Conservation (phyloP, 345 rosid species). For the Mallotus nudiflorus region DNA sequence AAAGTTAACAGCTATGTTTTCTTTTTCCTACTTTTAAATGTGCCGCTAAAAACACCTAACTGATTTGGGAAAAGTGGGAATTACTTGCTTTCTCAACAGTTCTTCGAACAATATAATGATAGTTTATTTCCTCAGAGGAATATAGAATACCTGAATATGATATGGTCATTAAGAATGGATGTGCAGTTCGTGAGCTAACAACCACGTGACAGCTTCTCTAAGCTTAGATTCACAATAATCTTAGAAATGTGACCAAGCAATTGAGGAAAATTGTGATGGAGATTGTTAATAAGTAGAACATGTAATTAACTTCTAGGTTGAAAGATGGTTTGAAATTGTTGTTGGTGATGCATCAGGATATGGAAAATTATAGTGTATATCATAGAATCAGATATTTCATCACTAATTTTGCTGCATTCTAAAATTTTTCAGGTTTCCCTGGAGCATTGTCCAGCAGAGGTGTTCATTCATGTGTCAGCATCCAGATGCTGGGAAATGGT, state of each 20-base stretch:
- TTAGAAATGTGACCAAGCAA: background rate
- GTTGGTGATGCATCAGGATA: background rate
- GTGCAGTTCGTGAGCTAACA: too few species aligned
- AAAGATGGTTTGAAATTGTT: background rate
- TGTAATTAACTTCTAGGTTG: background rate
- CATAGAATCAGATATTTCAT: background rate
- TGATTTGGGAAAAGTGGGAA: background rate
- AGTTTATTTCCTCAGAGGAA: too few species aligned
- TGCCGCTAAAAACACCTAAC: background rate
- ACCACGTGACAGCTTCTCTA: background rate
- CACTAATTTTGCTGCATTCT: background rate
- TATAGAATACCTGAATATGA: background rate
- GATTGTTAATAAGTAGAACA: background rate
- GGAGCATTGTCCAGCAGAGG: constrained; percentile 77
- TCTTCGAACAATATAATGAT: too few species aligned
- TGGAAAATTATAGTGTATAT: background rate
- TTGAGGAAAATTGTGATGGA: background rate
- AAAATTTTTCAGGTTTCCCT: constrained; percentile 65
- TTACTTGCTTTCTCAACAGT: background rate
- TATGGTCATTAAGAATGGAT: background rate
- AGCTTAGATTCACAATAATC: background rate
- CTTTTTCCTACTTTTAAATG: too few species aligned
- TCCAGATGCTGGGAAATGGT: constrained; percentile 99
- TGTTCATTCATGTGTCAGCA: constrained; percentile 80
- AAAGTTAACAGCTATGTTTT: too few species aligned